Evolutionary conservation across 345 rosid species (phyloP), one percentile per base, ranked within the genome.

Genomic region (Populus deltoides): DNA sequence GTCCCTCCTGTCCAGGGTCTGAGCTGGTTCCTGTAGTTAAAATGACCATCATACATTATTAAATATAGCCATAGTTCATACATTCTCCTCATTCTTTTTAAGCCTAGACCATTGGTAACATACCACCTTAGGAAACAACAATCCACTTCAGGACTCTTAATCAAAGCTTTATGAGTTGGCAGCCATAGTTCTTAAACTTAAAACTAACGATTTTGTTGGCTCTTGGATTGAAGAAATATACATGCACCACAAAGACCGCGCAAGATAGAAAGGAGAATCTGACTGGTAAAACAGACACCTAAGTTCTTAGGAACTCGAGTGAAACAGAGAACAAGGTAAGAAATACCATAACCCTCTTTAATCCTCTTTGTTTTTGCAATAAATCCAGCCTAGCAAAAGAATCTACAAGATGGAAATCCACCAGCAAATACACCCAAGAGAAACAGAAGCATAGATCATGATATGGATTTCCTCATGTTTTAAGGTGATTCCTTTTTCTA

Each of bases 1-100:
- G 65, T 36, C 43, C 39, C 55, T 12, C 25, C 66, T 33, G 18
- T 71, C 27, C 27, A n/a, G 36, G 62, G 62, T 24, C n/a, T 9
- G 73, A 29, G 86, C 33, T 73, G 83, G 77, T 78, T 78, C 85
- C 87, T 87, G 81, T 36, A 39, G 45, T 67, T 20, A 51, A 25
- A 47, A 68, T 35, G 74, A 27, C 17, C 73, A 70, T 11, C 31
- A 13, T 70, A 13, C n/a, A 39, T 68, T 15, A 0, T 22, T 71
- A 13, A 49, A 66, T 66, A 22, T 16, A 17, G 71, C 66, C 27
- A 55, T n/a, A 24, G 6, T 47, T 25, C 53, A 24, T 17, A 72
- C 65, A 65, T 17, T 31, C 47, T 59, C 17, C 22, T 49, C 1
- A 18, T 43, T 72, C 45, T 47, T 47, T 31, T 66, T 0, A 17